Percentiles rank a stretch among this genome's conserved stretches.
phyloP scores from a whole-genome alignment of 495 filamentous ascomycete genomes.

The Aspergillus olivimuriae region DNA sequence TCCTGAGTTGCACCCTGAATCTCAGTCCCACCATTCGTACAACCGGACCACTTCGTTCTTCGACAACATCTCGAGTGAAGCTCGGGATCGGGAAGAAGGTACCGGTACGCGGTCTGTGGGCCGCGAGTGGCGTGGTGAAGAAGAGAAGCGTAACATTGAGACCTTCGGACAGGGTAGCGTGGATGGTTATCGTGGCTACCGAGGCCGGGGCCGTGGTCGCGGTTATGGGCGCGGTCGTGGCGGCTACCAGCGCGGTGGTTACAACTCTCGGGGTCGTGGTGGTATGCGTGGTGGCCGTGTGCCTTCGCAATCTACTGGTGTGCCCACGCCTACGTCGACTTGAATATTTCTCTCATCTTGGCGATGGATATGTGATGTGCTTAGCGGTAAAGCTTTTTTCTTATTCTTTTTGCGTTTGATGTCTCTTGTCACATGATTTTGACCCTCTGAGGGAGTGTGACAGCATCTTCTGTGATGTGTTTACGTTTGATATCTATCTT shows the following conservation, averaged over 20 bases:
- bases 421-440: conserved; percentile 2
- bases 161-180: conserved; percentile 98
- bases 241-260: conserved; percentile 47
- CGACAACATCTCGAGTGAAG: conserved; percentile 93
- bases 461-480: not conserved
- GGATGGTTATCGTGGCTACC: conserved; percentile 72
- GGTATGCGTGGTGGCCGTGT: conserved; percentile 32
- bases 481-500: not conserved
- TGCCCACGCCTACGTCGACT: conserved; percentile 32
- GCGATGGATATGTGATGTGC: conserved; percentile 12
- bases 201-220: conserved; percentile 62
- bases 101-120: conserved; percentile 62
- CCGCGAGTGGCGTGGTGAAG: conserved; percentile 87
- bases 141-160: conserved; percentile 92
- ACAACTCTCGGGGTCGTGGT: conserved; percentile 35
- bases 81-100: conserved; percentile 79
- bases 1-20: too few species aligned
- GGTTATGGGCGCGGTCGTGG: conserved; percentile 49
- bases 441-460: not conserved
- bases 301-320: conserved; percentile 36
- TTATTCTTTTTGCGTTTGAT: conserved; percentile 7
- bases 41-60: conserved; percentile 87
- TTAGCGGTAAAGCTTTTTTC: conserved; percentile 25
- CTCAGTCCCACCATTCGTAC: too few species aligned
- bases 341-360: conserved; percentile 7